phyloP scores from a whole-genome alignment of 2,329 filamentous ascomycete genomes.

The Exophiala bonariae region DNA sequence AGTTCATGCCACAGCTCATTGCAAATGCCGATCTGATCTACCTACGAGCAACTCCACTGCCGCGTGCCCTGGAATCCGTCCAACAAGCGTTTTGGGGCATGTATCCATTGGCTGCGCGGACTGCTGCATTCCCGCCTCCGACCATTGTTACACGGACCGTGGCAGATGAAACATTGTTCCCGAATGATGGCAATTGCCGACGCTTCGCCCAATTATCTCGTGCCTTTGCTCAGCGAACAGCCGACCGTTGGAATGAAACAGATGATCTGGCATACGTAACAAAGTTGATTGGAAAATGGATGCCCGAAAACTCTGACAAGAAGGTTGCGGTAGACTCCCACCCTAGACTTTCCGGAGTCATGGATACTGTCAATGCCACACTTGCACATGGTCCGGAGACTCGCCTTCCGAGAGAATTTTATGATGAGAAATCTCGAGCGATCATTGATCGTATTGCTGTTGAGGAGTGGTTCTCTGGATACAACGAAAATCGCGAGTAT shows the following conservation, averaged over 20 bases:
- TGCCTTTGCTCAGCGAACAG: constrained; percentile 70
- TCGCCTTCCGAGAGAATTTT: constrained; percentile 79
- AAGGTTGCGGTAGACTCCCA: constrained; percentile 79
- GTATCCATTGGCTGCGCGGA: constrained; percentile 61
- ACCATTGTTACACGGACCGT: constrained; percentile 66
- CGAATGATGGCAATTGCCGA: constrained; percentile 73
- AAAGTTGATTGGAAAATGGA: constrained; percentile 76
- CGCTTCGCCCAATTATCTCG: constrained; percentile 69
- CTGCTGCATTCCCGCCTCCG: constrained; percentile 57
- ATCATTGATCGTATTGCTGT: constrained; percentile 73
- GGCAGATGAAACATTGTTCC: constrained; percentile 75
- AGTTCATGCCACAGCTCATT: constrained; percentile 66
- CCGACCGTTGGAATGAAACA: constrained; percentile 71
- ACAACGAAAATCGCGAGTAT: constrained; percentile 81
- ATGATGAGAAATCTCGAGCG: constrained; percentile 68
- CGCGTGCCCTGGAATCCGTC: constrained; percentile 73
- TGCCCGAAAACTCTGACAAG: constrained; percentile 65
- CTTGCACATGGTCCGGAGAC: constrained; percentile 80
- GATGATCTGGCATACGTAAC: constrained; percentile 84
- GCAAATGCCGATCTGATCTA: constrained; percentile 63
- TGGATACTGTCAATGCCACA: constrained; percentile 91
- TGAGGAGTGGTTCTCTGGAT: constrained; percentile 93
- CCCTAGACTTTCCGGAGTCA: constrained; percentile 82
- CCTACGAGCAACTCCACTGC: constrained; percentile 71
- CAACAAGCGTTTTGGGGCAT: constrained; percentile 75